These are phyloP conservation scores for Populus deltoides DNA, from an alignment of 345 rosid species.

Conservation along the genomic window DNA sequence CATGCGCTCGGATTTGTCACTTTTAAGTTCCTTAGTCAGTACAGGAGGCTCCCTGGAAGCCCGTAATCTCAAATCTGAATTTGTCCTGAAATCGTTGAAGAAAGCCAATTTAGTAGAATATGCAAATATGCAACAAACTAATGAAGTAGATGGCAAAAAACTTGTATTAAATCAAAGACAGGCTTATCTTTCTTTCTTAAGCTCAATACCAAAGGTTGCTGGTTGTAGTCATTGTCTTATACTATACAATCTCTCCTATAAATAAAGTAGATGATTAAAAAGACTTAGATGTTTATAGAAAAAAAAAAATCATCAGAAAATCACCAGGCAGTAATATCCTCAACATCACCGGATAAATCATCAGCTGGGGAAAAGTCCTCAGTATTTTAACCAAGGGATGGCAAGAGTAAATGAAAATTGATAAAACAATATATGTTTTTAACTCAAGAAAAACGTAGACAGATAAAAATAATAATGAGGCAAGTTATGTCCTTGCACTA, in stretches of 20 bases:
- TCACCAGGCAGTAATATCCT: too few species aligned
- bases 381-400: too few species aligned
- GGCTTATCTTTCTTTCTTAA: conserved; percentile 34
- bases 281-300: not conserved
- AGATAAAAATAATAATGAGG: too few species aligned
- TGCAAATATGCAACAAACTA: conserved; percentile 8
- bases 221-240: conserved; percentile 25
- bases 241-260: not conserved
- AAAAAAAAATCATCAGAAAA: too few species aligned
- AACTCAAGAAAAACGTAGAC: not conserved
- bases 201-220: conserved; percentile 28
- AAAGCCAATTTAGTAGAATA: conserved; percentile 9
- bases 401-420: not conserved
- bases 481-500: too few species aligned
- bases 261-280: not conserved
- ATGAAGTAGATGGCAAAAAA: not conserved
- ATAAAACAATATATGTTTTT: too few species aligned
- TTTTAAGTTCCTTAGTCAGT: conserved; percentile 34
- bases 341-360: too few species aligned
- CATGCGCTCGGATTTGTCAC: conserved; percentile 28
- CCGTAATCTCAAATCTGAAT: conserved; percentile 31
- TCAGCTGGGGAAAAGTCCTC: too few species aligned
- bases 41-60: conserved; percentile 37
- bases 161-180: conserved; percentile 17
- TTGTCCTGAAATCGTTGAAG: conserved; percentile 38